These are phyloP conservation scores for Linum lewisii DNA, from an alignment of 345 rosid genomes.

Conservation along the genomic window DNA sequence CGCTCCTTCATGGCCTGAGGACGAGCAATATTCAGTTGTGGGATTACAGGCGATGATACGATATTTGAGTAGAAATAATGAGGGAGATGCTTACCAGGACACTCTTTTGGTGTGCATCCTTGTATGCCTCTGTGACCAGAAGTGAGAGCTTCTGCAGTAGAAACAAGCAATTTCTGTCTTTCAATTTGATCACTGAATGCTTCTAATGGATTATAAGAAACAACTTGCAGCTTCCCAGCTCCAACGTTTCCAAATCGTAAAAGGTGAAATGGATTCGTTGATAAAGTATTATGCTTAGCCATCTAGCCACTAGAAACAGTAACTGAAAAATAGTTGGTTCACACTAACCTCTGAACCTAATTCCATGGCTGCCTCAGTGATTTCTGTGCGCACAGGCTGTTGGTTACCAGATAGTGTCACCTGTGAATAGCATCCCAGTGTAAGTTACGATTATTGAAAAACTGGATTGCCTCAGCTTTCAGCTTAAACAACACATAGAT, in stretches of 20 bases:
- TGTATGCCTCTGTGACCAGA: conserved; percentile 17
- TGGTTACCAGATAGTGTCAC: conserved; percentile 15
- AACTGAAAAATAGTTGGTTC: background rate
- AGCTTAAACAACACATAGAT: too few species aligned
- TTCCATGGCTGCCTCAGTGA: conserved; percentile 17
- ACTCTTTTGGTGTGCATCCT: conserved; percentile 21
- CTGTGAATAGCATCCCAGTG: background rate
- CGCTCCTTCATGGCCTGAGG: conserved; percentile 11
- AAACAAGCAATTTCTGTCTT: background rate
- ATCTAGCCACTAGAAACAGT: too few species aligned
- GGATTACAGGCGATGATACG: background rate
- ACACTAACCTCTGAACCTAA: conserved; percentile 17
- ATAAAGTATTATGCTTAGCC: background rate
- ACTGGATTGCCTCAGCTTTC: background rate
- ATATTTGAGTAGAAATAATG: background rate
- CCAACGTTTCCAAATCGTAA: too few species aligned
- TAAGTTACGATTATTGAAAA: background rate
- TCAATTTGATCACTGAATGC: background rate
- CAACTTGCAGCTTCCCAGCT: background rate
- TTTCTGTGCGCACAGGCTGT: conserved; percentile 14
- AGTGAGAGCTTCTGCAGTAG: conserved; percentile 13
- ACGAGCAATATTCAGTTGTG: background rate
- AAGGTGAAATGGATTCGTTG: background rate
- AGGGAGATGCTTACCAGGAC: conserved; percentile 10
- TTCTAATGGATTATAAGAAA: too few species aligned